Base-by-base conservation (phyloP, 2,329 filamentous ascomycete species). In the Fusarium guadeloupense region DNA sequence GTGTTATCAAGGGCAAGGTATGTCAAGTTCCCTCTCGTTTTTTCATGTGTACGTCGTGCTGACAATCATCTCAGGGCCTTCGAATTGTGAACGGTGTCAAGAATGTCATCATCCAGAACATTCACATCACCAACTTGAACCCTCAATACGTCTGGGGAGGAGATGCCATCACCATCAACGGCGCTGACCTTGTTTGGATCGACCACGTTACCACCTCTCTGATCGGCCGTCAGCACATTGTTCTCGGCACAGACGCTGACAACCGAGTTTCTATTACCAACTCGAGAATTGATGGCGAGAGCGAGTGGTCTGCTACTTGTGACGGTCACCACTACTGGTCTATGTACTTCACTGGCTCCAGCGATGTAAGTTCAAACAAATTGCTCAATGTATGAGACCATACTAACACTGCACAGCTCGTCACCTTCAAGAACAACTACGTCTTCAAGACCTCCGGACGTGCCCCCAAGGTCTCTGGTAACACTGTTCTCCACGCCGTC, bases 71-170 rank as follows among this genome's bases (percentile, higher is more conserved):
- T n/a, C n/a, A n/a, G n/a, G 84, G 84, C 56, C 72, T 85, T 14
- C 79, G 81, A 26, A 76, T 83, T 16, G 76, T 77, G 44, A 59
- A 53, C 46, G 76, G 76, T 42, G 77, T 71, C 64, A 70, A 67
- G 56, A 86, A 88, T 70, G 74, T 89, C 70, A 87, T 88, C 69
- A 83, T 87, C 69, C 85, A 85, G 78, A 86, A 84, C 72, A 76
- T 85, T 50, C 78, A 81, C 41, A 79, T 85, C 65, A 84, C 82
- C 37, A 74, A 83, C 37, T 71, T 86, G 45, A 86, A 86, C 76
- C 78, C 83, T 9, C 68, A 83, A 69, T 84, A 85, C 66, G 82
- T 86, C 59, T 86, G 84, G 84, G 84, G 84, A 38, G 84, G 83
- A 37, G 84, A 86, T 67, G 83, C 79, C 31, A 83, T 86, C 66